Evolutionary conservation across 2,329 filamentous ascomycete species (phyloP).

Genomic region (Aspergillus latus): DNA sequence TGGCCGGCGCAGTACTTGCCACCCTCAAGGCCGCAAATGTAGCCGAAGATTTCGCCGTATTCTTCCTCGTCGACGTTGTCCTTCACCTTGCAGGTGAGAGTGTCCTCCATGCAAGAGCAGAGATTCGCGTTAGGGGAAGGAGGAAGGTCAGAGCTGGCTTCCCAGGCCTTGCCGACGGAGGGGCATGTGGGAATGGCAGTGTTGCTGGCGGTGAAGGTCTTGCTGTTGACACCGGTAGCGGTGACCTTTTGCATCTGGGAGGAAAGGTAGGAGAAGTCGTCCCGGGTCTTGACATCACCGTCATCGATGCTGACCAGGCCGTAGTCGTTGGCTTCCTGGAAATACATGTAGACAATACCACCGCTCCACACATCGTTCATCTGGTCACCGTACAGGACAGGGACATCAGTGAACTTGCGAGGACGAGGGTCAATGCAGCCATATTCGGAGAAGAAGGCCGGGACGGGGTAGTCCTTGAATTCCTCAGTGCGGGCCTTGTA

Average conservation of each 20-base stretch:
- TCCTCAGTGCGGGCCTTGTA: slow-evolving; percentile 81
- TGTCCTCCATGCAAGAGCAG: slow-evolving; percentile 81
- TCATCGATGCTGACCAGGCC: slow-evolving; percentile 64
- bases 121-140: slow-evolving; percentile 75
- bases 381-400: slow-evolving; percentile 71
- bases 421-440: slow-evolving; percentile 78
- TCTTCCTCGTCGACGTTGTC: slow-evolving; percentile 56
- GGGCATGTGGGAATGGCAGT: slow-evolving; percentile 70
- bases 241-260: slow-evolving; percentile 66
- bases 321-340: slow-evolving; percentile 86
- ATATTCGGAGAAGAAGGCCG: slow-evolving; percentile 98
- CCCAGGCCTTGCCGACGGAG: slow-evolving; percentile 63
- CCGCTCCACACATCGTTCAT: slow-evolving; percentile 92
- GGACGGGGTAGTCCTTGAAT: slow-evolving; percentile 85
- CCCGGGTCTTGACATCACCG: slow-evolving; percentile 62
- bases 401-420: slow-evolving; percentile 83
- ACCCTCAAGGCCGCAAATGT: slow-evolving; percentile 40
- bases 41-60: slow-evolving; percentile 64
- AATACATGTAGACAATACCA: slow-evolving; percentile 99
- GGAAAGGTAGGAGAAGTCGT: slow-evolving; percentile 73
- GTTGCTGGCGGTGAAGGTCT: slow-evolving; percentile 72
- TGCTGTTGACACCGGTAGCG: slow-evolving; percentile 65
- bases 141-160: slow-evolving; percentile 68
- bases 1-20: slow-evolving; percentile 42
- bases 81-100: slow-evolving; percentile 68